phyloP scores from a whole-genome alignment of 768 basidiomycete species.

The Boletus vinaceobasis region DNA sequence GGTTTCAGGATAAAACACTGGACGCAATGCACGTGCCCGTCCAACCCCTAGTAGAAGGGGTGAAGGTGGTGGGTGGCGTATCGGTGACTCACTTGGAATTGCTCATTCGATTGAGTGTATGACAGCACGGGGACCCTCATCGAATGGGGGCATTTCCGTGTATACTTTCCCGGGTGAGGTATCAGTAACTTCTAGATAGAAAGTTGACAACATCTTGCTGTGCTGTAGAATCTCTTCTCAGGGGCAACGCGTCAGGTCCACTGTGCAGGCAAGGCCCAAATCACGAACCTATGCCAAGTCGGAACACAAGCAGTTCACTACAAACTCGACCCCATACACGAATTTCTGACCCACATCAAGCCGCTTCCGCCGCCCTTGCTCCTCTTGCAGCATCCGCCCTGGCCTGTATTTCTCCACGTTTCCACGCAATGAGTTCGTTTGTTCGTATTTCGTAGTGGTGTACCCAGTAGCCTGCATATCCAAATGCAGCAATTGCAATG shows the following conservation, averaged over 20 bases:
- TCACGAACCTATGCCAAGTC: constrained; percentile 23
- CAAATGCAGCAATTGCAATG: constrained; percentile 66
- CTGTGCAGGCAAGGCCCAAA: not conserved
- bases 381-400: constrained; percentile 33
- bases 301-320: not conserved
- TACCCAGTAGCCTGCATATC: constrained; percentile 72
- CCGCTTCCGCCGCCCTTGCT: constrained; percentile 17
- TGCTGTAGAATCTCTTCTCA: constrained; percentile 7
- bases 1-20: not conserved
- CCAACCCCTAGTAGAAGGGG: not conserved
- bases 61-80: not conserved
- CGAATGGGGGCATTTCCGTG: not conserved
- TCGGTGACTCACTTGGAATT: not conserved
- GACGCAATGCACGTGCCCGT: not conserved
- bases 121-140: constrained; percentile 1
- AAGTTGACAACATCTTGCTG: constrained; percentile 9
- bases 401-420: constrained; percentile 56
- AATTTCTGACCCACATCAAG: constrained; percentile 14
- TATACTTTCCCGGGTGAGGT: constrained; percentile 1
- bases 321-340: not conserved
- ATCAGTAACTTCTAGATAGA: constrained; percentile 19
- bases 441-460: constrained; percentile 66
- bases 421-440: constrained; percentile 57
- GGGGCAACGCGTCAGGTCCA: constrained; percentile 4
- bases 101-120: not conserved